phyloP scores from a whole-genome alignment of 2,329 filamentous ascomycete species.

The Arthrobotrys megalospora region DNA sequence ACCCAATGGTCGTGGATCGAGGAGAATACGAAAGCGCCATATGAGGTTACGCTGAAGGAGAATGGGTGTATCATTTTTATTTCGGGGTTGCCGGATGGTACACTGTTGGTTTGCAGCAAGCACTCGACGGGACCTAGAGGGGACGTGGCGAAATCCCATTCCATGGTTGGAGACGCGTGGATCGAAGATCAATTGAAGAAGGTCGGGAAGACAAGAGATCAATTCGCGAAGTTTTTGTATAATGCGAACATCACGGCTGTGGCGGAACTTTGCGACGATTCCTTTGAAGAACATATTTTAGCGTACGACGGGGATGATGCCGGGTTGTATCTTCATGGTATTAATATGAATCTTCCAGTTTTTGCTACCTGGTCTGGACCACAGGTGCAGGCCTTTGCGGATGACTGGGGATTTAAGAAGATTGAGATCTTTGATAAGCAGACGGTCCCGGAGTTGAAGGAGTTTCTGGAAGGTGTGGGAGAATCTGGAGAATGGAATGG shows the following conservation, averaged over 20 bases:
- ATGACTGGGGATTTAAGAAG: constrained; percentile 93
- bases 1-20: constrained; percentile 88
- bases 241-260: constrained; percentile 92
- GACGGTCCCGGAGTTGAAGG: constrained; percentile 80
- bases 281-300: constrained; percentile 96
- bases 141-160: constrained; percentile 83
- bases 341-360: constrained; percentile 94
- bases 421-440: constrained; percentile 84
- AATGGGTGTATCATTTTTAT: constrained; percentile 99
- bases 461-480: constrained; percentile 85
- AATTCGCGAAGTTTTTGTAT: constrained; percentile 82
- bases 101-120: constrained; percentile 96
- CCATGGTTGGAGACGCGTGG: constrained; percentile 84
- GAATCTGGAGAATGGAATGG: constrained; percentile 92
- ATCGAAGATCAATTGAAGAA: constrained; percentile 83
- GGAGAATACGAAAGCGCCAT: constrained; percentile 83
- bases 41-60: constrained; percentile 96
- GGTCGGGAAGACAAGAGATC: constrained; percentile 82
- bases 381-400: constrained; percentile 90
- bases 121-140: constrained; percentile 89
- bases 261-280: constrained; percentile 94
- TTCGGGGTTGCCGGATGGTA: constrained; percentile 88
- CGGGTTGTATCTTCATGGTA: constrained; percentile 93
- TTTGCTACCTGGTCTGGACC: constrained; percentile 88
- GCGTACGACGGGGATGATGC: constrained; percentile 86